These are phyloP conservation scores for Diversispora epigaea DNA, from an alignment of 192 early-diverging fungal species.

Conservation along the genomic window DNA sequence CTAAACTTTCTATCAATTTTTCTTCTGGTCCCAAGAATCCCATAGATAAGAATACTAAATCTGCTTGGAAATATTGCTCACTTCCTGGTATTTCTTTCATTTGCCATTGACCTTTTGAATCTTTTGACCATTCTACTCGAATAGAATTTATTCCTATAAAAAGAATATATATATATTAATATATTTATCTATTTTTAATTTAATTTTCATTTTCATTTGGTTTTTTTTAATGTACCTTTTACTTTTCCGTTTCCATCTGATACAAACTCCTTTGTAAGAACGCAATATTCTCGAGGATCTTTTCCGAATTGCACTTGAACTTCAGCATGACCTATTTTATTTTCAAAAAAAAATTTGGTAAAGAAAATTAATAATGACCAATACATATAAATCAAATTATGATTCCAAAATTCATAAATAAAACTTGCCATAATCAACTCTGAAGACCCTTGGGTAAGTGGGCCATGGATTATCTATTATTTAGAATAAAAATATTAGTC, in stretches of 20 bases:
- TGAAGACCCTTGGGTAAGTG: constrained; percentile 92
- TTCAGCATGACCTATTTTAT: constrained; percentile 77
- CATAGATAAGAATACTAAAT: constrained; percentile 93
- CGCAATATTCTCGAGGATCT: constrained; percentile 94
- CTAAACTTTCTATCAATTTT: constrained; percentile 74
- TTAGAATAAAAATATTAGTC: too few relatives aligned
- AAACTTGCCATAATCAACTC: constrained; percentile 72
- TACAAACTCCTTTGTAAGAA: constrained; percentile 95
- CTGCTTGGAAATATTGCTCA: constrained; percentile 82
- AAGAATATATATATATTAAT: neutral
- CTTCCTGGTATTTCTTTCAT: constrained; percentile 89
- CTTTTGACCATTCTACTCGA: constrained; percentile 94
- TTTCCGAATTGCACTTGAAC: constrained; percentile 83
- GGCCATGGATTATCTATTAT: constrained; percentile 93
- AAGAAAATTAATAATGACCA: neutral
- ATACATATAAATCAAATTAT: too few relatives aligned
- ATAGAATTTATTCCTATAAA: constrained; percentile 87
- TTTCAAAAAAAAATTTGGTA: neutral
- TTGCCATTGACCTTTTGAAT: constrained; percentile 68
- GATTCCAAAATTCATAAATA: too few relatives aligned
- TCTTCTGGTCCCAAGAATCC: constrained; percentile 95
- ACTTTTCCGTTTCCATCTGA: constrained; percentile 76
- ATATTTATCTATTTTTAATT: neutral
- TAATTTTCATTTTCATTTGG: neutral
- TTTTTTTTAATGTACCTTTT: neutral